These are phyloP conservation scores for Thielaviopsis populi DNA, from an alignment of 2,329 filamentous ascomycete species.

Conservation along the genomic window DNA sequence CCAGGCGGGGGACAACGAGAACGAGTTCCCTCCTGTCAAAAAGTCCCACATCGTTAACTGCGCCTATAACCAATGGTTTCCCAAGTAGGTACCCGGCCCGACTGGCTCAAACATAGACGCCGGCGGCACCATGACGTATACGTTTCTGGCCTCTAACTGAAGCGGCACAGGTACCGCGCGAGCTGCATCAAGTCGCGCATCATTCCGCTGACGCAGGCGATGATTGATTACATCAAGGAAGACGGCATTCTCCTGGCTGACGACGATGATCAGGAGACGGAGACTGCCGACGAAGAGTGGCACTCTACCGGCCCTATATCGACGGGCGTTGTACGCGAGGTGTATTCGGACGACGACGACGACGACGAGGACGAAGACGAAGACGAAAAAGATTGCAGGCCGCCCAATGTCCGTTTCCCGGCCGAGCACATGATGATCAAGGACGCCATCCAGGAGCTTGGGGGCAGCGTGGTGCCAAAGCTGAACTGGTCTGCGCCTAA, in stretches of 20 bases:
- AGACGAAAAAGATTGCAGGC: slow-evolving; percentile 26
- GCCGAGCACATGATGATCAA: slow-evolving; percentile 66
- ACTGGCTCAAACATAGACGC: slow-evolving; percentile 15
- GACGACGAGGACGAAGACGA: slow-evolving; percentile 28
- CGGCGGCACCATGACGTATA: background rate
- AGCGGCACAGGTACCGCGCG: slow-evolving; percentile 42
- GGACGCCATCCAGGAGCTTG: slow-evolving; percentile 62
- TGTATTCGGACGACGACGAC: slow-evolving; percentile 30
- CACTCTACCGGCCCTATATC: slow-evolving; percentile 21
- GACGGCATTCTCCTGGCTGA: slow-evolving; percentile 83
- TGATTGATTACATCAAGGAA: slow-evolving; percentile 74
- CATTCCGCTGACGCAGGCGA: slow-evolving; percentile 58
- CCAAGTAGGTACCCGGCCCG: slow-evolving; percentile 41
- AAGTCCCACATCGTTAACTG: slow-evolving; percentile 84
- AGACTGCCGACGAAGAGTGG: slow-evolving; percentile 43
- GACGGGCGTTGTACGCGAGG: slow-evolving; percentile 25
- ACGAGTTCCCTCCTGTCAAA: slow-evolving; percentile 66
- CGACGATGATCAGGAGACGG: slow-evolving; percentile 40
- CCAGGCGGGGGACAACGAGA: slow-evolving; percentile 28
- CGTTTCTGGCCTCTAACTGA: background rate
- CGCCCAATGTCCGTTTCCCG: slow-evolving; percentile 44
- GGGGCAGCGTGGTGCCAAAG: slow-evolving; percentile 78
- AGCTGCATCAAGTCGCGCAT: slow-evolving; percentile 76
- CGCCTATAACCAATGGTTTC: slow-evolving; percentile 86
- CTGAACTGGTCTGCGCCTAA: slow-evolving; percentile 96